Evolutionary conservation across 2,329 filamentous ascomycete genomes (phyloP).

Genomic region (Zymoseptoria crescenta): DNA sequence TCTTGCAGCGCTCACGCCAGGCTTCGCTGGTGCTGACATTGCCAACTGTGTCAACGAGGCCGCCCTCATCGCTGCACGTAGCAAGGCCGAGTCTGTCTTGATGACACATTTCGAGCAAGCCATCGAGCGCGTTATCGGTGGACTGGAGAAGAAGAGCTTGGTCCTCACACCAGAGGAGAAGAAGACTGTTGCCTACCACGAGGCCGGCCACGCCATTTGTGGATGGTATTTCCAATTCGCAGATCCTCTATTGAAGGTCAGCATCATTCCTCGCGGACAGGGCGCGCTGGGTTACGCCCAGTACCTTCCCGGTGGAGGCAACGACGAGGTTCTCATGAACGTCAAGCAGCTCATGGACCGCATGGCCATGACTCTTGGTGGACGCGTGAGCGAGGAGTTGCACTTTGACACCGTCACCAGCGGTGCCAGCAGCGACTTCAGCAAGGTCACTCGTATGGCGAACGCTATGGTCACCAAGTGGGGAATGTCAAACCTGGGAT

Average conservation of each 20-base stretch:
- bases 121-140: slow-evolving; percentile 93
- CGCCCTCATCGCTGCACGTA: slow-evolving; percentile 83
- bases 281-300: slow-evolving; percentile 93
- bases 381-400: slow-evolving; percentile 88
- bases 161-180: slow-evolving; percentile 92
- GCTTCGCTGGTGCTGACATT: slow-evolving; percentile 96
- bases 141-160: slow-evolving; percentile 92
- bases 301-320: slow-evolving; percentile 84
- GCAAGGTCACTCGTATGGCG: slow-evolving; percentile 94
- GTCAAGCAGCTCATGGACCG: slow-evolving; percentile 95
- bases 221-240: slow-evolving; percentile 96
- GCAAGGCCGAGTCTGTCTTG: slow-evolving; percentile 68
- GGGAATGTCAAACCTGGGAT: slow-evolving; percentile 94
- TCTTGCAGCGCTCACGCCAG: slow-evolving; percentile 84
- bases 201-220: slow-evolving; percentile 96
- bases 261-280: slow-evolving; percentile 92
- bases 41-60: slow-evolving; percentile 98
- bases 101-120: slow-evolving; percentile 95
- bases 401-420: slow-evolving; percentile 96
- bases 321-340: slow-evolving; percentile 92
- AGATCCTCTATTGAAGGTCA: slow-evolving; percentile 96
- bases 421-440: slow-evolving; percentile 93
- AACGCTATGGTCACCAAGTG: slow-evolving; percentile 98
- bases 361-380: slow-evolving; percentile 98
- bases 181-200: slow-evolving; percentile 92